Evolutionary conservation across 176 grass and related monocot genomes (phyloP), one percentile per base, ranked within the genome.

Genomic region (Musa troglodytarum): DNA sequence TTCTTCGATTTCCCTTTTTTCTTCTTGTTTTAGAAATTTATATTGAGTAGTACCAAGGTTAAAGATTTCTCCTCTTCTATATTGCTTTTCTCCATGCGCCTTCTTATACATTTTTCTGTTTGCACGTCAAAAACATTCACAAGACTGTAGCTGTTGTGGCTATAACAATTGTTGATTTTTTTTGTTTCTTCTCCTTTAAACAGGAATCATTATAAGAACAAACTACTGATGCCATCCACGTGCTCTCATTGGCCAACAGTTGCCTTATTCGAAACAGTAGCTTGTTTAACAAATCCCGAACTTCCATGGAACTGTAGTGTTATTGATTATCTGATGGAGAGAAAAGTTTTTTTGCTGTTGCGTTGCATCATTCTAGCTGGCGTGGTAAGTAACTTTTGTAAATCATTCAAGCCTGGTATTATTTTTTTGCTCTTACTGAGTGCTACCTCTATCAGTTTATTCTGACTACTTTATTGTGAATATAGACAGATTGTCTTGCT

Each of bases 241-340:
- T 62, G 56, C 69, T 74, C 86, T 78, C 19, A 83, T 76, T 71
- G 79, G 80, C 84, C 86, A 81, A 71, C 79, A 78, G 76, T 79
- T 51, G 77, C 74, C 73, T 89, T 94, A 76, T 76, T 99, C 57
- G 82, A 94, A 83, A 84, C 84, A 79, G 84, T 88, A 25, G 54
- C 80, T 80, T 94, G 90, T 72, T 94, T 99, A 83, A 82, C 91
- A 89, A 91, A 84, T 89, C 82, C 84, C 74, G 82, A 80, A 53
- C 81, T 93, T 75, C 90, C 88, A 23, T 99, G 95, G 95, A 83
- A 62, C 71, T 91, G 85, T 66, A 78, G 80, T 52, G 78, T 89
- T 78, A 82, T 86, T 66, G 85, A 52, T 21, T 89, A 82, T 85
- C 88, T 99, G 65, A 86, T 87, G 63, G 58, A 66, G 52, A 87